Evolutionary conservation across 2,329 filamentous ascomycete genomes (phyloP), one percentile per base, ranked within the genome.

Genomic region (Arthroderma sp.): DNA sequence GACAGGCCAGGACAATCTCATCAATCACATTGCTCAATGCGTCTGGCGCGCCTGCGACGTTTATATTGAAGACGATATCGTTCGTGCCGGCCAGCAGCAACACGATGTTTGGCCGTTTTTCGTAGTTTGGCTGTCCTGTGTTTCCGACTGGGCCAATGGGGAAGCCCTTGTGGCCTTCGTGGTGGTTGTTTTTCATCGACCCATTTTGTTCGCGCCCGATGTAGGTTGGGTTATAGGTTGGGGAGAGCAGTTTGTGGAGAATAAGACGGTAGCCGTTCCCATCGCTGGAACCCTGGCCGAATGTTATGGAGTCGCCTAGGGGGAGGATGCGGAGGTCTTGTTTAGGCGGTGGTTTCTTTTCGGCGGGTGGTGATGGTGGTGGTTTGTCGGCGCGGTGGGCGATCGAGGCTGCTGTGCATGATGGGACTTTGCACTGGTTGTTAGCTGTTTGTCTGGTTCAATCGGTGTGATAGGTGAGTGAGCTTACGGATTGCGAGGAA

Each of bases 221-320:
- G 34, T 43, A 47, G 30, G 48, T 27, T 2, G 42, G 33, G 4
- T 50, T 41, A 22, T 22, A 22, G 15, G 15, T 22, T 9, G 52
- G 42, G 5, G 53, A 54, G 7, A 66, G 57, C 6, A 50, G 33
- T 15, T 50, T 44, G 29, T 52, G 44, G 1, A 66, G 53, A 11
- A 53, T 40, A 3, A 49, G 46, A 29, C 63, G 60, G 41, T 64
- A 67, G n/a, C 61, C 61, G 47, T 65, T 65, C 9, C 57, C 59
- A 31, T 50, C 52, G 30, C 36, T 45, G 34, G 44, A 47, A 6
- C 32, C 38, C 36, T 52, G 58, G 27, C 63, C 63, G 9, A 44
- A 52, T 3, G 57, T 62, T 31, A 62, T 61, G 5, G 56, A 60
- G 46, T 61, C 56, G 1, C 58, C 57, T 2, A 62, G 50, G 1